Evolutionary conservation across 2,329 filamentous ascomycete species (phyloP), one percentile per base, ranked within the genome.

Genomic region (Grosmannia huntii): DNA sequence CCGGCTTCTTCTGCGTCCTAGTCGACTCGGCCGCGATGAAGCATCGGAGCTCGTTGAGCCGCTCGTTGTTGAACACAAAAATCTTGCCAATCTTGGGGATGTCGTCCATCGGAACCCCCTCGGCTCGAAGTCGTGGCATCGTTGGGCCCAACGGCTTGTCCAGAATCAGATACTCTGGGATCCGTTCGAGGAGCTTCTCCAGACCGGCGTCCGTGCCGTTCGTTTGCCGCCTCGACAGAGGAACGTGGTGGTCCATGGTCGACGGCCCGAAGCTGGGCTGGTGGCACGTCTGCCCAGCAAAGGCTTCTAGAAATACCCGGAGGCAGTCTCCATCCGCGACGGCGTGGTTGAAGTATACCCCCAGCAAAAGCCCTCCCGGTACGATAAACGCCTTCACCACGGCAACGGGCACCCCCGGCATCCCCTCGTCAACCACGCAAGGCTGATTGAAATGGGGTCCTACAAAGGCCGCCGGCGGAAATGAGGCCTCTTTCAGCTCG

Each of bases 301-400:
- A 69, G 14, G 66, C 67, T 36, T 72, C 66, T 4, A 76, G 62
- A 55, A 76, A 74, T 6, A 69, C 66, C 23, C 64, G 62, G 23
- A 75, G 65, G 23, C 71, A 72, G 33, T 70, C 68, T 12, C 73
- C 74, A 55, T 76, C 74, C 19, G 70, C 71, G 27, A 75, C 64
- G 7, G 72, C 65, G 58, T 76, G 74, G 59, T 75, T 72, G 52
- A 76, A 64, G 59, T 68, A 73, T n/a, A 73, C 60, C 6, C 66
- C 69, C 25, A 76, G 66, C 7, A 76, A 59, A 11, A 76, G 56
- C 1, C 74, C 74, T 3, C 72, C 74, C 4, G 66, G 62, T 9
- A 72, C 68, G 56, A 74, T 68, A 48, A 69, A 68, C n/a, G 67
- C 70, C 16, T 71, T 68, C 6, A 76, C 66, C n/a, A 67, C 66